Evolutionary conservation across 2,329 filamentous ascomycete species (phyloP).

Genomic region (Fusarium annulatum): DNA sequence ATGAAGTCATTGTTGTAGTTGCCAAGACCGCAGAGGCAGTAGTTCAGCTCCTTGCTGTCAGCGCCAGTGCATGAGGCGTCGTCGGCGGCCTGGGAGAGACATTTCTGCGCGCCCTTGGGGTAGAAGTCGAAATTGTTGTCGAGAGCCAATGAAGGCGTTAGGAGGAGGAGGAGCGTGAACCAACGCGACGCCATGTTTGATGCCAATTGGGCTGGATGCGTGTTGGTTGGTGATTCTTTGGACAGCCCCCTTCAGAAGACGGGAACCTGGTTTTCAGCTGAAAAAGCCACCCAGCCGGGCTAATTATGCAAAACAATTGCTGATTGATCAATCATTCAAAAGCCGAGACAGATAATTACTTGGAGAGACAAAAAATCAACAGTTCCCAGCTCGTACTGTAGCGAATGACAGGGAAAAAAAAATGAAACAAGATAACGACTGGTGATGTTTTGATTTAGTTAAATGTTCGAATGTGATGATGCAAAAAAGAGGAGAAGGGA

Average conservation of each 20-base stretch:
- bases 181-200: constrained; percentile 44
- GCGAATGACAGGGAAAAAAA: constrained; percentile 9
- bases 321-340: constrained; percentile 12
- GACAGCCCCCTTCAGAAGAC: background rate
- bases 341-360: background rate
- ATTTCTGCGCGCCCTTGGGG: constrained; percentile 50
- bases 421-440: background rate
- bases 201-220: background rate
- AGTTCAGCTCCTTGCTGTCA: constrained; percentile 56
- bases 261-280: constrained; percentile 23
- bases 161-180: constrained; percentile 47
- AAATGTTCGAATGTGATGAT: background rate
- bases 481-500: background rate
- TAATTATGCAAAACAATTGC: constrained; percentile 1
- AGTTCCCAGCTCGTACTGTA: constrained; percentile 1
- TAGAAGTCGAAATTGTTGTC: constrained; percentile 51
- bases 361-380: background rate
- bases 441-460: background rate
- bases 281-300: constrained; percentile 22
- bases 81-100: constrained; percentile 56
- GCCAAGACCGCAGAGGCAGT: constrained; percentile 57
- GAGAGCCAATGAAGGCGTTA: constrained; percentile 39
- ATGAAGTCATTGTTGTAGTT: constrained; percentile 61
- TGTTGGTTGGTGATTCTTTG: background rate
- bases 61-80: constrained; percentile 55